Evolutionary conservation across 2,329 filamentous ascomycete species (phyloP).

Genomic region (Bipolaris zeicola): DNA sequence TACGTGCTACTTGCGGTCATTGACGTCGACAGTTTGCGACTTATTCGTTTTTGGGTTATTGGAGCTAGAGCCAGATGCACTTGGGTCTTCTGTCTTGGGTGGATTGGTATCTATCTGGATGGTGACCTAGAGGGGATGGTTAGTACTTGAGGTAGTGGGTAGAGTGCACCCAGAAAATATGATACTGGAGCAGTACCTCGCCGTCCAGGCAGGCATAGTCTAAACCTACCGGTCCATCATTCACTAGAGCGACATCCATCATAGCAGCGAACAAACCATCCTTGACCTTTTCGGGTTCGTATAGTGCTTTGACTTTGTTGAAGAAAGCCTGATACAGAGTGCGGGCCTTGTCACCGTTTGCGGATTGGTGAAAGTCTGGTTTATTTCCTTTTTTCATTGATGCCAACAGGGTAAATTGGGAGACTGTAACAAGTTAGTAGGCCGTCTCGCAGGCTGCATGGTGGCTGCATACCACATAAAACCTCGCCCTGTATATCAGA

Average conservation of each 20-base stretch:
- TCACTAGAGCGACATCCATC: slow-evolving; percentile 96
- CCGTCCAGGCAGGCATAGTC: slow-evolving; percentile 63
- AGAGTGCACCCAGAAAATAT: not conserved
- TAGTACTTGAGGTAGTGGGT: not conserved
- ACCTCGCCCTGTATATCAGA: slow-evolving; percentile 88
- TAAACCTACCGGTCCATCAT: slow-evolving; percentile 76
- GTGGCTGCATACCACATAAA: slow-evolving; percentile 74
- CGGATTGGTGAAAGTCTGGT: slow-evolving; percentile 90
- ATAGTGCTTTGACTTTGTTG: slow-evolving; percentile 72
- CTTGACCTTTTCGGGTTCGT: slow-evolving; percentile 77
- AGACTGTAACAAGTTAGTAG: slow-evolving; percentile 65
- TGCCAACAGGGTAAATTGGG: slow-evolving; percentile 93
- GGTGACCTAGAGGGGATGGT: slow-evolving; percentile 49
- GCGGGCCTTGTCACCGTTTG: slow-evolving; percentile 77
- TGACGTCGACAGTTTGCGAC: slow-evolving; percentile 28
- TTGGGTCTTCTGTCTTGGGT: slow-evolving; percentile 46
- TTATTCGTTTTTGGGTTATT: not conserved
- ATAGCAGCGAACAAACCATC: slow-evolving; percentile 98
- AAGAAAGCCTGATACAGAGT: slow-evolving; percentile 85
- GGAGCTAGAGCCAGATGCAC: slow-evolving; percentile 15
- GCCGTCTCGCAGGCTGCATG: not conserved
- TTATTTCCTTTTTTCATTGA: slow-evolving; percentile 95
- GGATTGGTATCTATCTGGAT: slow-evolving; percentile 57
- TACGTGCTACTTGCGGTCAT: slow-evolving; percentile 23
- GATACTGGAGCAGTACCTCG: slow-evolving; percentile 56